Evolutionary conservation across 371 early-diverging fungal species (phyloP).

Genomic region (Blastocladiella emersonii): DNA sequence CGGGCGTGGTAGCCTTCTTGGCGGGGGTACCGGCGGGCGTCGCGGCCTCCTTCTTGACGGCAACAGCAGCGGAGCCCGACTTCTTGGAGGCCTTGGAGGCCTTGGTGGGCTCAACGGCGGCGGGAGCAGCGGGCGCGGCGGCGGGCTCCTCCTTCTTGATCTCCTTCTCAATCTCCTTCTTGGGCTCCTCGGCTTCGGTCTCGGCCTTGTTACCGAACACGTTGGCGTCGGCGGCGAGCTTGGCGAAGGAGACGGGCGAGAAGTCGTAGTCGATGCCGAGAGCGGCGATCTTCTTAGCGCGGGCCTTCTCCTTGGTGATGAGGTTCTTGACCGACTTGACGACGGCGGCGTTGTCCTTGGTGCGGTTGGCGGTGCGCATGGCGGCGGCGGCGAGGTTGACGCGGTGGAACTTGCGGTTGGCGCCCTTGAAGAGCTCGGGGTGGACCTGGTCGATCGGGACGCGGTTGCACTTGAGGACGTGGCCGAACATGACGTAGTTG

Average conservation of each 20-base stretch:
- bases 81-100: background rate
- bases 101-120: too few species aligned
- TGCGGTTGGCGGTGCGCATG: constrained; percentile 39
- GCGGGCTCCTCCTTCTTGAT: background rate
- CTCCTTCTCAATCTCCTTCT: background rate
- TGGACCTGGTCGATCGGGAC: constrained; percentile 54
- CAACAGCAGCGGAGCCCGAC: background rate
- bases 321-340: constrained; percentile 19
- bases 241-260: background rate
- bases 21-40: too few species aligned
- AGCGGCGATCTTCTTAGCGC: constrained; percentile 37
- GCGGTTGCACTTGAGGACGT: constrained; percentile 62
- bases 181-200: background rate
- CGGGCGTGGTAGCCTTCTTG: background rate
- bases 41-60: background rate
- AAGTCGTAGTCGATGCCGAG: constrained; percentile 71
- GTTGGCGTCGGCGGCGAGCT: background rate
- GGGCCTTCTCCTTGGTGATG: constrained; percentile 32
- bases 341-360: background rate
- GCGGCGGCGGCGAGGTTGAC: constrained; percentile 39
- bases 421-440: constrained; percentile 48
- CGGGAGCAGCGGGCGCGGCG: too few species aligned
- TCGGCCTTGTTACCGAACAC: background rate
- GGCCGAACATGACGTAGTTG: constrained; percentile 77
- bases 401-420: constrained; percentile 41